Evolutionary conservation across 2,329 filamentous ascomycete genomes (phyloP).

Genomic region (Exophiala lecanii-corni): DNA sequence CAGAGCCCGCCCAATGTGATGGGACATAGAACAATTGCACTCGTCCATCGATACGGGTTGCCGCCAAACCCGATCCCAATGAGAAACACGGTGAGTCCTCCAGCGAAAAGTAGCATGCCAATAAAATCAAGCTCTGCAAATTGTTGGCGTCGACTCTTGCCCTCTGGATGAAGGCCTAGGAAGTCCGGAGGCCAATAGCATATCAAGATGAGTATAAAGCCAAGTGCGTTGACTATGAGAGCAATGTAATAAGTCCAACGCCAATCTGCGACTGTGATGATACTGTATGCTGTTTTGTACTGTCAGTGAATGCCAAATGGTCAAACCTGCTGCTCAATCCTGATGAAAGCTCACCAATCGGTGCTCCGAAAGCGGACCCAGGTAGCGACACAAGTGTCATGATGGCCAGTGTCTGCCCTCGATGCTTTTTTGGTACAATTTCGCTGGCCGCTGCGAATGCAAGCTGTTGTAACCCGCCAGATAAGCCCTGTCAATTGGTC

Average conservation of each 20-base stretch:
- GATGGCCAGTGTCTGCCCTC: conserved; percentile 12
- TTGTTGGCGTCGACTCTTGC: conserved; percentile 17
- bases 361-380: conserved; percentile 9
- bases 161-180: conserved; percentile 11
- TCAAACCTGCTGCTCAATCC: background rate
- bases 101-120: conserved; percentile 17
- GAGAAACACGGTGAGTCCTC: conserved; percentile 19
- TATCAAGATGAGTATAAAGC: conserved; percentile 7
- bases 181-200: conserved; percentile 19
- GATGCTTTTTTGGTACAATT: conserved; percentile 15
- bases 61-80: conserved; percentile 18
- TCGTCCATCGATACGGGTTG: conserved; percentile 20
- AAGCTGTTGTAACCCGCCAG: conserved; percentile 11
- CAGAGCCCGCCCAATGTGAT: conserved; percentile 7
- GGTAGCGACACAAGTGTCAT: conserved; percentile 13
- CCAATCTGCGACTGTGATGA: conserved; percentile 6
- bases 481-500: conserved; percentile 5
- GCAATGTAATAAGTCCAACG: conserved; percentile 13
- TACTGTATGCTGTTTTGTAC: conserved; percentile 1
- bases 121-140: conserved; percentile 20
- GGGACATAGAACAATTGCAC: conserved; percentile 9
- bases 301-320: conserved; percentile 1
- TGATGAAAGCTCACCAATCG: conserved; percentile 8
- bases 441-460: conserved; percentile 13
- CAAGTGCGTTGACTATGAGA: conserved; percentile 10